Percentiles rank a stretch among this genome's conserved stretches.
Evolutionary conservation across 306 rosid genomes (phyloP).

Genomic region (Acacia melanoxylon): DNA sequence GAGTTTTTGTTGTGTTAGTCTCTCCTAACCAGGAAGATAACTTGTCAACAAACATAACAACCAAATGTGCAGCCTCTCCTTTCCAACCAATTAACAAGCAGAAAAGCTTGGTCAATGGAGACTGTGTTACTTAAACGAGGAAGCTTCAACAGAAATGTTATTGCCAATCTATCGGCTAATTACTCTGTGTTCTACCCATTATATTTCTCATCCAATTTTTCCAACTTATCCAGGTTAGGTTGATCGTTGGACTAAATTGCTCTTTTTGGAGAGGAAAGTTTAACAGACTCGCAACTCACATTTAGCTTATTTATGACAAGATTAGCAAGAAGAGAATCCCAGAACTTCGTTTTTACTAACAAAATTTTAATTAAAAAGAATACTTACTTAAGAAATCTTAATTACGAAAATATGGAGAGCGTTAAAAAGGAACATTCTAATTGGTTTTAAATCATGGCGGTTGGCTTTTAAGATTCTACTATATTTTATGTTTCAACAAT

Average conservation of each 20-base stretch:
- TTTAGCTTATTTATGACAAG: constrained; percentile 7
- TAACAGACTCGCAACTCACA: constrained; percentile 8
- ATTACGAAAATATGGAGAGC: neutral
- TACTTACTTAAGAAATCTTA: constrained; percentile 2
- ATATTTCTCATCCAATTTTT: neutral
- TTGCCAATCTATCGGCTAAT: constrained; percentile 37
- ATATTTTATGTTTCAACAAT: constrained; percentile 12
- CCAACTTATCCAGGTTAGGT: neutral
- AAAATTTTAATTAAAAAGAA: neutral
- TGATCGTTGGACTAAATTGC: constrained; percentile 3
- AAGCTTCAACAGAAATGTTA: constrained; percentile 34
- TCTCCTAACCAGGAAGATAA: constrained; percentile 51
- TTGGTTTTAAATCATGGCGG: constrained; percentile 19
- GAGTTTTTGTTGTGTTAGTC: constrained; percentile 42
- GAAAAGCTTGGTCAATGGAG: constrained; percentile 33
- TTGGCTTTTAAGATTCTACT: neutral
- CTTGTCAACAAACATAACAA: constrained; percentile 55
- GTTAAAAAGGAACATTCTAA: neutral
- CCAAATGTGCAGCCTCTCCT: constrained; percentile 23
- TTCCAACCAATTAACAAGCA: constrained; percentile 50
- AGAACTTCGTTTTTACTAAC: constrained; percentile 2
- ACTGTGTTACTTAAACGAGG: constrained; percentile 25
- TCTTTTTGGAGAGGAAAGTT: constrained; percentile 25
- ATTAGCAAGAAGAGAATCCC: constrained; percentile 12
- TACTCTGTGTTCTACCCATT: constrained; percentile 7